Percentiles rank a stretch among this genome's conserved stretches.
Evolutionary conservation across 2,329 filamentous ascomycete species (phyloP).

Genomic region (Ilyonectria mors-panacis): DNA sequence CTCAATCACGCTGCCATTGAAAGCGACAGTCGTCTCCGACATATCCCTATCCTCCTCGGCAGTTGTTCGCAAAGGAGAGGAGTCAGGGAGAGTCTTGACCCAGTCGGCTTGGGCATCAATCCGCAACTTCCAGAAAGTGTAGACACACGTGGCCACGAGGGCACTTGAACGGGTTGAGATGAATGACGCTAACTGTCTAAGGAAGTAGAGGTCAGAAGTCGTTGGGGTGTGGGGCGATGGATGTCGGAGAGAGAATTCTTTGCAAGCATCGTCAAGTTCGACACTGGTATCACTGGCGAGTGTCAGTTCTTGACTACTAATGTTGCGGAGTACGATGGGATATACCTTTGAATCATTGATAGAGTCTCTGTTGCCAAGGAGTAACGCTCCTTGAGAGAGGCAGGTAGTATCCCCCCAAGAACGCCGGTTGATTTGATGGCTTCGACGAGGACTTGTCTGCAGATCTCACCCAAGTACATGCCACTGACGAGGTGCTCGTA

Average conservation of each 20-base stretch:
- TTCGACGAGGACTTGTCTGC: slow-evolving; percentile 70
- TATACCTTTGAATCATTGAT: slow-evolving; percentile 71
- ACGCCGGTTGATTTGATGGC: slow-evolving; percentile 69
- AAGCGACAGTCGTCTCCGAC: slow-evolving; percentile 74
- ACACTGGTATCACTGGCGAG: slow-evolving; percentile 60
- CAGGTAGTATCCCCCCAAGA: slow-evolving; percentile 70
- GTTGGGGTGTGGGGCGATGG: slow-evolving; percentile 61
- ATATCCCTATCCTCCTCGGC: slow-evolving; percentile 67
- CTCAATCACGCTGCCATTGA: slow-evolving; percentile 85
- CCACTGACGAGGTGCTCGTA: slow-evolving; percentile 75
- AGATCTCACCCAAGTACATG: slow-evolving; percentile 77
- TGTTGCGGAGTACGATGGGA: slow-evolving; percentile 25
- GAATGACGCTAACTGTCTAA: slow-evolving; percentile 68
- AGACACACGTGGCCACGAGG: slow-evolving; percentile 71
- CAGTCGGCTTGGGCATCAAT: slow-evolving; percentile 61
- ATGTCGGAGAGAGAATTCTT: slow-evolving; percentile 65
- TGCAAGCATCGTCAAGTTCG: slow-evolving; percentile 60
- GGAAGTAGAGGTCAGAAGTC: slow-evolving; percentile 63
- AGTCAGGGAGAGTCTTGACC: slow-evolving; percentile 47
- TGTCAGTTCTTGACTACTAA: slow-evolving; percentile 38
- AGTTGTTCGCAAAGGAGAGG: slow-evolving; percentile 56
- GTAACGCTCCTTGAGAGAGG: slow-evolving; percentile 67
- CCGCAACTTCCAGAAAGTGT: slow-evolving; percentile 71
- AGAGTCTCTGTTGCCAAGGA: slow-evolving; percentile 74
- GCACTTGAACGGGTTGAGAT: slow-evolving; percentile 72